These are phyloP conservation scores for Exserohilum turcica DNA, from an alignment of 2,329 filamentous ascomycete species.

Conservation along the genomic window DNA sequence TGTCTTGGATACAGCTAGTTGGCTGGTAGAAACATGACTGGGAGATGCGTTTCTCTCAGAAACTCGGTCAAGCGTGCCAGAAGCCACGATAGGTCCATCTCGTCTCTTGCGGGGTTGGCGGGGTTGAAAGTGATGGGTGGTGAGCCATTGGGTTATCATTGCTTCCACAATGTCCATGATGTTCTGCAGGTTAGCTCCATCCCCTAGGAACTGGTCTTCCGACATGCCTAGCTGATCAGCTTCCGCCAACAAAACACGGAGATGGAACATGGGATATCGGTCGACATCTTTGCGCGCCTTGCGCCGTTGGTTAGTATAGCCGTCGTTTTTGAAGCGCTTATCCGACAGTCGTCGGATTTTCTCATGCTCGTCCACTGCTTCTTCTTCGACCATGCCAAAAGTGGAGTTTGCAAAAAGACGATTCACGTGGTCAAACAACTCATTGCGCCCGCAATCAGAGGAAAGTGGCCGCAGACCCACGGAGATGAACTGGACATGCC, in stretches of 20 bases:
- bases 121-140: slow-evolving; percentile 71
- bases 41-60: not conserved
- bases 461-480: slow-evolving; percentile 72
- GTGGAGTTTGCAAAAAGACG: slow-evolving; percentile 73
- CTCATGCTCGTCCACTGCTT: slow-evolving; percentile 45
- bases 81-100: slow-evolving; percentile 4
- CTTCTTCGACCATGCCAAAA: slow-evolving; percentile 69
- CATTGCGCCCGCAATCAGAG: slow-evolving; percentile 61
- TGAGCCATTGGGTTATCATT: slow-evolving; percentile 75
- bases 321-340: slow-evolving; percentile 53
- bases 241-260: slow-evolving; percentile 64
- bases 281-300: slow-evolving; percentile 71
- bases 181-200: slow-evolving; percentile 52
- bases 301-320: slow-evolving; percentile 58
- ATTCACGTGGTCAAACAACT: slow-evolving; percentile 80
- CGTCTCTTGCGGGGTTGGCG: slow-evolving; percentile 30
- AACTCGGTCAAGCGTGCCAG: not conserved
- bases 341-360: slow-evolving; percentile 46
- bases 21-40: not conserved
- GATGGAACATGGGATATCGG: slow-evolving; percentile 85
- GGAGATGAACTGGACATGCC: slow-evolving; percentile 78
- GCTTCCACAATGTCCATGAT: slow-evolving; percentile 70
- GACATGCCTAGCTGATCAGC: slow-evolving; percentile 1
- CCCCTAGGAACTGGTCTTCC: slow-evolving; percentile 31
- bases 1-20: not conserved